Conservation (phyloP, 306 rosid genomes). For the Luffa aegyptiaca region DNA sequence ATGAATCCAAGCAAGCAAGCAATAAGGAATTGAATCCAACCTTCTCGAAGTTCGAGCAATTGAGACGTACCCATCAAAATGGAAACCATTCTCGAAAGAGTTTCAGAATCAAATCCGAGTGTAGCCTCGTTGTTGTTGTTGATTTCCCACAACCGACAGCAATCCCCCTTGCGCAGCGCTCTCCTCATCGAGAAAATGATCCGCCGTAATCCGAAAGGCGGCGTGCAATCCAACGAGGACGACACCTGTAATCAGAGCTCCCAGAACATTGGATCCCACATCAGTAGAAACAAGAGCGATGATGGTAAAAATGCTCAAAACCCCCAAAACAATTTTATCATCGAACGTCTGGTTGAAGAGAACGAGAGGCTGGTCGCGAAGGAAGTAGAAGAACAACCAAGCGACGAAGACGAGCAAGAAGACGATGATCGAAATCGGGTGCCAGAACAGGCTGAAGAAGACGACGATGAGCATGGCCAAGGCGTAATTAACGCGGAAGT, state of each 20-base stretch:
- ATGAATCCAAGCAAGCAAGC: neutral
- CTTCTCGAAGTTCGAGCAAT: neutral
- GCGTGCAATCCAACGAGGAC: conserved; percentile 36
- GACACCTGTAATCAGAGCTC: conserved; percentile 26
- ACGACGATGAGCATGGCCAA: conserved; percentile 30
- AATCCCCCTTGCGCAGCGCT: conserved; percentile 30
- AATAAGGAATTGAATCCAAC: neutral
- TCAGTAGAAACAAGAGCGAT: conserved; percentile 33
- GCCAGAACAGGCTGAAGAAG: conserved; percentile 46
- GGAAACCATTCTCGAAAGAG: neutral
- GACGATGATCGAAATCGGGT: conserved; percentile 41
- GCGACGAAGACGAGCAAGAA: conserved; percentile 23
- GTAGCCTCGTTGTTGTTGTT: conserved; percentile 6
- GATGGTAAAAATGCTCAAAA: conserved; percentile 25
- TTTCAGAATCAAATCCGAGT: neutral
- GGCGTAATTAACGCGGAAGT: conserved; percentile 39
- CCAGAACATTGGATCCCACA: conserved; percentile 36
- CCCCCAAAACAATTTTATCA: conserved; percentile 23
- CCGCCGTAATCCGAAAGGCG: conserved; percentile 36
- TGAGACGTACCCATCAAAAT: conserved; percentile 1
- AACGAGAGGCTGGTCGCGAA: conserved; percentile 23
- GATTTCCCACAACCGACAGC: conserved; percentile 30
- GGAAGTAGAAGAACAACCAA: conserved; percentile 41
- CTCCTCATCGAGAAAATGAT: conserved; percentile 37
- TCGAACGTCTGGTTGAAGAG: conserved; percentile 14